phyloP scores from a whole-genome alignment of 2,329 filamentous ascomycete species.

The Phoma sp. region DNA sequence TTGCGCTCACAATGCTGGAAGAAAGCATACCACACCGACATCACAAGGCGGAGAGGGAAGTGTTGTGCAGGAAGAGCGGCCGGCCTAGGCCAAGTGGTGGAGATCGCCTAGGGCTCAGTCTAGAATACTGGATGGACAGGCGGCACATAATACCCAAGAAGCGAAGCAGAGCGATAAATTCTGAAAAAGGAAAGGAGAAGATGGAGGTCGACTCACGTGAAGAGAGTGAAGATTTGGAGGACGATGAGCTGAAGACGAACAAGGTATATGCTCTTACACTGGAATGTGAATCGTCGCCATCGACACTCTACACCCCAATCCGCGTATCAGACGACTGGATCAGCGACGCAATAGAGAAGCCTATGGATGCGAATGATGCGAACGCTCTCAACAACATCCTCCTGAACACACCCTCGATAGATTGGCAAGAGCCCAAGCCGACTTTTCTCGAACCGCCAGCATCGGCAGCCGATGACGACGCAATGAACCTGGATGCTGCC shows the following conservation, averaged over 20 bases:
- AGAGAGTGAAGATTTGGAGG: constrained; percentile 30
- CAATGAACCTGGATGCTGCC: constrained; percentile 62
- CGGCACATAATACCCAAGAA: constrained; percentile 53
- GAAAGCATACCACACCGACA: constrained; percentile 51
- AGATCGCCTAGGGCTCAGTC: constrained; percentile 69
- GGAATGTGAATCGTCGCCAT: constrained; percentile 62
- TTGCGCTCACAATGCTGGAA: constrained; percentile 38
- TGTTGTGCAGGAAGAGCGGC: constrained; percentile 74
- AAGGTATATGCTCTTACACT: constrained; percentile 72
- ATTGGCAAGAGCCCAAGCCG: constrained; percentile 77
- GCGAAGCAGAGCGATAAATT: constrained; percentile 33
- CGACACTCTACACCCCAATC: constrained; percentile 63
- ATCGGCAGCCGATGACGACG: constrained; percentile 53
- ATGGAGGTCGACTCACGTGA: constrained; percentile 43
- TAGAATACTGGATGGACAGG: constrained; percentile 79
- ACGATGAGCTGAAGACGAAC: constrained; percentile 51
- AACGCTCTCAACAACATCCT: constrained; percentile 47
- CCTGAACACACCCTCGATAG: constrained; percentile 56
- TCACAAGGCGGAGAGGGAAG: constrained; percentile 60
- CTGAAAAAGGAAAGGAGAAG: constrained; percentile 47
- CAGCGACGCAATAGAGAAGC: constrained; percentile 68
- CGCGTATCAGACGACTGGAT: constrained; percentile 79
- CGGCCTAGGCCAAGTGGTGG: constrained; percentile 73
- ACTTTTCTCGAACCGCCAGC: constrained; percentile 56
- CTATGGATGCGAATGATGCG: constrained; percentile 48